These are phyloP conservation scores for Leishmania braziliensis DNA, from an alignment of 208 protist genomes.

Conservation along the genomic window DNA sequence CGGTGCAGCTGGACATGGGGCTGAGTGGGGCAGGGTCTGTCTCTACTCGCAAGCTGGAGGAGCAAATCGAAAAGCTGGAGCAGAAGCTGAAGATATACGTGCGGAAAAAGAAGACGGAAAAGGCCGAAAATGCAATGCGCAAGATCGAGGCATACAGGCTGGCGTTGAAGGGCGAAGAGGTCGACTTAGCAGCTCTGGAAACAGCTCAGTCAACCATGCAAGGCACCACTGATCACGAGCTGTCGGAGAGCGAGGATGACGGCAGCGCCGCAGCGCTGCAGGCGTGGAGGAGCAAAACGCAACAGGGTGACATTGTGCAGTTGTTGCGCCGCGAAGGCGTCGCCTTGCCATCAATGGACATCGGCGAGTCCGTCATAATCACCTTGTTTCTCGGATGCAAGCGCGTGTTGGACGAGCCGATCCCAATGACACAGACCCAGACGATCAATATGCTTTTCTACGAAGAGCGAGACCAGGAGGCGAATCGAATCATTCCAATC, in stretches of 20 bases:
- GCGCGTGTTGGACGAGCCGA: constrained; percentile 41
- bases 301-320: constrained; percentile 45
- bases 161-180: constrained; percentile 70
- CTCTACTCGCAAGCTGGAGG: constrained; percentile 78
- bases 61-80: constrained; percentile 90
- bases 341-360: constrained; percentile 72
- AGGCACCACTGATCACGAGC: constrained; percentile 44
- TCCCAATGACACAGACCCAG: constrained; percentile 67
- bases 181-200: constrained; percentile 53
- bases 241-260: constrained; percentile 81
- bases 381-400: constrained; percentile 59
- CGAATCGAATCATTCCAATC: constrained; percentile 80
- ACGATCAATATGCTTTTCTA: constrained; percentile 83
- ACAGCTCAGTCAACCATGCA: constrained; percentile 18
- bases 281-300: constrained; percentile 29
- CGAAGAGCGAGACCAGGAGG: constrained; percentile 82
- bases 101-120: constrained; percentile 88
- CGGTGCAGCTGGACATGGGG: constrained; percentile 76
- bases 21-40: constrained; percentile 56
- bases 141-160: constrained; percentile 68
- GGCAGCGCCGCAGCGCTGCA: constrained; percentile 18
- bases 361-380: constrained; percentile 72
- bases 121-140: constrained; percentile 54
- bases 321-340: constrained; percentile 73
- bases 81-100: constrained; percentile 89